phyloP scores from a whole-genome alignment of 305 asterid species.

The Solanum hybrid region DNA sequence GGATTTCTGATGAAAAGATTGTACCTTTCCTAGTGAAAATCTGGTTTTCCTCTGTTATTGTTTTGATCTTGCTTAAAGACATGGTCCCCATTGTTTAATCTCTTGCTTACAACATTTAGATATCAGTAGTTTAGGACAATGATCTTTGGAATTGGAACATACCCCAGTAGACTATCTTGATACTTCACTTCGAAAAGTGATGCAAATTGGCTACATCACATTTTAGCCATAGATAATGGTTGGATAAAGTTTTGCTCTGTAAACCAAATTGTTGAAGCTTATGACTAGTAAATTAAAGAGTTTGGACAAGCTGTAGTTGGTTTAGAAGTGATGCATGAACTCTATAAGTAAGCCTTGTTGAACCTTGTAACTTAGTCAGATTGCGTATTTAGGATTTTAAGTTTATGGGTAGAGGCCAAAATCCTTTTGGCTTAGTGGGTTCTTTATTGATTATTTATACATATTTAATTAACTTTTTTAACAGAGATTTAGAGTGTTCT shows the following conservation, averaged over 20 bases:
- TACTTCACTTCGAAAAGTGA: background rate
- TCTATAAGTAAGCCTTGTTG: background rate
- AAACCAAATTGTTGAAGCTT: background rate
- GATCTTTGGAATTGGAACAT: background rate
- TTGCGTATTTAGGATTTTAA: background rate
- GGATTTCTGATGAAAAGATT: background rate
- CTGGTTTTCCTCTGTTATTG: background rate
- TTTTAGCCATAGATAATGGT: background rate
- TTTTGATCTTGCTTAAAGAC: background rate
- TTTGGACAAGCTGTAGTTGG: background rate
- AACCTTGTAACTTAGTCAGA: background rate
- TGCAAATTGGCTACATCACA: background rate
- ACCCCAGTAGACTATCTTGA: background rate
- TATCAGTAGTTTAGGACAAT: background rate
- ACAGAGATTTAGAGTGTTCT: background rate
- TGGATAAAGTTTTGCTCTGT: background rate
- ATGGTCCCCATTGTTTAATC: background rate
- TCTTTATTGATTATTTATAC: background rate
- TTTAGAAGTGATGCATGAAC: background rate
- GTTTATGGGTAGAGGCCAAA: background rate
- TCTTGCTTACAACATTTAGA: background rate
- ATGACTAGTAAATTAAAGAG: background rate
- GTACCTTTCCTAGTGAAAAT: background rate
- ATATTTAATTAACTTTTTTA: background rate
- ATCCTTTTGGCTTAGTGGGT: background rate